Evolutionary conservation across 495 filamentous ascomycete genomes (phyloP), one percentile per base, ranked within the genome.

Genomic region (Cryomyces minteri): DNA sequence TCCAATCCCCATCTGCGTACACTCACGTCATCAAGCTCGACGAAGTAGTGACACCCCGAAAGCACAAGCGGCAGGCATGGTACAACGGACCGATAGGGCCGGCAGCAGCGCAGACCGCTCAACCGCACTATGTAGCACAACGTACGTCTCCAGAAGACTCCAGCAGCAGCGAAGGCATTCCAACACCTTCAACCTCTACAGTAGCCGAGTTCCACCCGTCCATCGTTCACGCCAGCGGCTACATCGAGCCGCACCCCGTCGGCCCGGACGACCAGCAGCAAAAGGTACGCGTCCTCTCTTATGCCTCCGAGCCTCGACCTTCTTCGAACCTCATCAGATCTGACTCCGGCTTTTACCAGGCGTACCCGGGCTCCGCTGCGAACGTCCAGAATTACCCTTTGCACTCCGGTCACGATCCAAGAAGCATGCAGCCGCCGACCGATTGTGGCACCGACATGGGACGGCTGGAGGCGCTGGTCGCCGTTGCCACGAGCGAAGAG

Each of bases 401-500:
- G 10, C 52, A 59, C 30, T 31, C 56, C 9, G 58, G 53, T 8
- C 60, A 58, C 39, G 58, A 59, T 44, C 46, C 58, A 40, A 47
- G 44, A 43, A 50, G 44, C 50, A 37, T 46, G 47, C 43, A 56
- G 50, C 34, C 12, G 7, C 34, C 7, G 34, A 37, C 34, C 34
- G 7, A 12, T 37, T 7, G 12, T 37, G 34, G 7, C 34, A 37
- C 7, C 34, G 72, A 72, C 41, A 81, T 88, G 76, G 70, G 73
- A 43, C 68, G 82, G 10, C 63, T 94, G 25, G 82, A 94, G 47
- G 83, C 84, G 11, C 72, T 94, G 31, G 87, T 94, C 29, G 87
- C 87, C 4, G 85, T 90, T 45, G 87, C 87, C 6, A 90, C 87
- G 3, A 83, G 80, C 48, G 82, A 93, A 56, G 77, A 82, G n/a